phyloP scores from a whole-genome alignment of 225 moss, liverwort and hornwort species.

The Takakia lepidozioides region DNA sequence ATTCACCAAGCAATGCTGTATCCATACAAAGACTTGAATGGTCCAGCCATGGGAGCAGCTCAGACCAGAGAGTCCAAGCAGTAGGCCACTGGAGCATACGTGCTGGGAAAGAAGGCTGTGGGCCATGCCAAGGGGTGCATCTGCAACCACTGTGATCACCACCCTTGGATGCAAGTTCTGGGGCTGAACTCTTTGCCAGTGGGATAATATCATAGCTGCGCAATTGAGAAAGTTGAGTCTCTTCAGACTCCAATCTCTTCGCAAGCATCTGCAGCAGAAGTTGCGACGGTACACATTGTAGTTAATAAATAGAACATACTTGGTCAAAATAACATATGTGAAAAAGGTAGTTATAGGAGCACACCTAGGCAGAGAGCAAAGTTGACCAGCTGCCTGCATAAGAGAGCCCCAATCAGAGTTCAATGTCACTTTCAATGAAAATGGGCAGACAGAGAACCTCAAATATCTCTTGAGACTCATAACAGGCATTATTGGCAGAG shows the following conservation, averaged over 20 bases:
- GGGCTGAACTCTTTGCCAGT: slow-evolving; percentile 9
- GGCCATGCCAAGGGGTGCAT: slow-evolving; percentile 3
- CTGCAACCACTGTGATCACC: slow-evolving; percentile 7
- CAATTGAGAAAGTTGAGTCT: slow-evolving; percentile 15
- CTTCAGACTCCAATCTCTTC: slow-evolving; percentile 40
- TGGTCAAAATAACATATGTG: too few species aligned
- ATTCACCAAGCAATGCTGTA: slow-evolving; percentile 37
- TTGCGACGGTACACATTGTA: too few species aligned
- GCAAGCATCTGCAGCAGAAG: slow-evolving; percentile 51
- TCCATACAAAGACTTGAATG: slow-evolving; percentile 53
- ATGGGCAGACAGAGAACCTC: too few species aligned
- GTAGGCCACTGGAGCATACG: slow-evolving; percentile 48
- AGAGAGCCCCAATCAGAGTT: too few species aligned
- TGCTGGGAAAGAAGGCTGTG: slow-evolving; percentile 22
- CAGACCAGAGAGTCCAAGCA: slow-evolving; percentile 47
- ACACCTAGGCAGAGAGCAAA: too few species aligned
- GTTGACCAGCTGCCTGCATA: too few species aligned
- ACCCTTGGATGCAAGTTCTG: not conserved
- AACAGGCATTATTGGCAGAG: slow-evolving; percentile 14
- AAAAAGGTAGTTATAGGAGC: too few species aligned
- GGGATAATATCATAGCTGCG: slow-evolving; percentile 41
- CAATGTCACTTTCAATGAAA: too few species aligned
- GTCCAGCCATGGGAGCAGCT: slow-evolving; percentile 70
- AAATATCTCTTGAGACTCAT: slow-evolving; percentile 44
- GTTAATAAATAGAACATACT: too few species aligned